Evolutionary conservation across 495 filamentous ascomycete genomes (phyloP), one percentile per base, ranked within the genome.

Genomic region (Aspergillus saccharolyticus): DNA sequence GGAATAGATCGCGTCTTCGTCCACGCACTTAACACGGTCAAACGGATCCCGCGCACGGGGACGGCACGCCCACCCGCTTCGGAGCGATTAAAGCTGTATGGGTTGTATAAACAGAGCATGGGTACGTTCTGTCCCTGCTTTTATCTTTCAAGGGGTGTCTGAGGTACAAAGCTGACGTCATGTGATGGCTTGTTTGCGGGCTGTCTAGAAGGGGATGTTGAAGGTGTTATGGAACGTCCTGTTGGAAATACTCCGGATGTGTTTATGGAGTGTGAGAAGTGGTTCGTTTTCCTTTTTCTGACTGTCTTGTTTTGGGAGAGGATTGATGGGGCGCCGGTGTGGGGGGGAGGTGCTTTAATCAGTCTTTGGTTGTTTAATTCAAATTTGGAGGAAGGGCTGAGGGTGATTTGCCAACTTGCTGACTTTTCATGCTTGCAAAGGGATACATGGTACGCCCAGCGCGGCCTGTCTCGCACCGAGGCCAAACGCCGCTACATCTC

Each of bases 51-150:
- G 63, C 91, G 91, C 65, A 95, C 91, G 15, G 93, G 94, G 21
- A 89, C 89, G 43, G 83, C 89, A 52, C 86, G 93, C 42, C 94
- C 94, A 18, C 95, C 94, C 39, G 80, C 91, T 9, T 76, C 81
- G 30, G 93, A 92, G 64, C 88, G 94, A 22, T 77, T 98, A 62
- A 87, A 85, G 61, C 86, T 98, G 54, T 98, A 98, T 85, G 94
- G 94, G 52, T 80, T 98, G 59, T 98, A 97, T 75, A 98, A 98
- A 71, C 94, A 98, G 75, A 91, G 89, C 61, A 97, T 96, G 92
- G 85, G 83, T 86, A 70, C 44, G 21, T 45, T 10, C 51, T 5
- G 39, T 21, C 25, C 25, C 4, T 30, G 22, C 39, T 42, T 25
- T 12, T 21, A 20, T 19, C 19, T 16, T 18, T 22, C 44, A 24